phyloP scores from a whole-genome alignment of 2,329 filamentous ascomycete genomes.

The Phialophora tarda region DNA sequence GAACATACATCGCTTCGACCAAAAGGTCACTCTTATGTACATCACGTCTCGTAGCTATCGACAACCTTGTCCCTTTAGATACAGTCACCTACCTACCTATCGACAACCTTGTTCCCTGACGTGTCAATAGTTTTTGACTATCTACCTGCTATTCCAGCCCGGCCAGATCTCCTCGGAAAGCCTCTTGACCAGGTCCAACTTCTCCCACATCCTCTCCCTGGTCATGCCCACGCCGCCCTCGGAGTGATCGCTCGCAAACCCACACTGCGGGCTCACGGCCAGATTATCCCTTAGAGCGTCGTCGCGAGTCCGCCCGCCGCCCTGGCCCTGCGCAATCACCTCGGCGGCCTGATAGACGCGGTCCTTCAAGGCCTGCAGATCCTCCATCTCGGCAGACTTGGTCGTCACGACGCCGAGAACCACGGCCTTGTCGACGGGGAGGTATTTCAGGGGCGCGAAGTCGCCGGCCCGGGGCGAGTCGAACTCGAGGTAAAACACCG shows the following conservation, averaged over 20 bases:
- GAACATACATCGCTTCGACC: no score
- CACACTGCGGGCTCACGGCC: slow-evolving; percentile 72
- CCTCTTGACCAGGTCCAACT: slow-evolving; percentile 71
- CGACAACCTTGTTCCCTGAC: neutral
- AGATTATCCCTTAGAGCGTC: slow-evolving; percentile 56
- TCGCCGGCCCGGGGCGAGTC: slow-evolving; percentile 35
- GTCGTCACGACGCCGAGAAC: slow-evolving; percentile 34
- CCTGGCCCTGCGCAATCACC: slow-evolving; percentile 26
- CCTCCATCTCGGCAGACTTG: slow-evolving; percentile 30
- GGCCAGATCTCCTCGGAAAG: slow-evolving; percentile 76
- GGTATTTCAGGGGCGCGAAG: slow-evolving; percentile 30
- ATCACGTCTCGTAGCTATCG: no score
- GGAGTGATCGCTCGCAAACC: slow-evolving; percentile 69
- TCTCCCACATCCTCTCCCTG: slow-evolving; percentile 73
- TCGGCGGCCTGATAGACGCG: slow-evolving; percentile 28
- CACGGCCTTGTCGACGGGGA: slow-evolving; percentile 32
- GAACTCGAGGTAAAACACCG: slow-evolving; percentile 35
- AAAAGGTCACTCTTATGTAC: no score
- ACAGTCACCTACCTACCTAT: neutral
- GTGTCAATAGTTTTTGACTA: no score
- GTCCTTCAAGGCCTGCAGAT: slow-evolving; percentile 21
- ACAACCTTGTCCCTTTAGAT: neutral
- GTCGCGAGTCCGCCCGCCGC: slow-evolving; percentile 12
- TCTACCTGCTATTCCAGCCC: slow-evolving; percentile 34
- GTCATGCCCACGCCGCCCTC: slow-evolving; percentile 73